A percentile compares a stretch with the other conserved stretches of the same genome.
Evolutionary conservation across 176 grass and related monocot species (phyloP).

Genomic region (Secale cereale): DNA sequence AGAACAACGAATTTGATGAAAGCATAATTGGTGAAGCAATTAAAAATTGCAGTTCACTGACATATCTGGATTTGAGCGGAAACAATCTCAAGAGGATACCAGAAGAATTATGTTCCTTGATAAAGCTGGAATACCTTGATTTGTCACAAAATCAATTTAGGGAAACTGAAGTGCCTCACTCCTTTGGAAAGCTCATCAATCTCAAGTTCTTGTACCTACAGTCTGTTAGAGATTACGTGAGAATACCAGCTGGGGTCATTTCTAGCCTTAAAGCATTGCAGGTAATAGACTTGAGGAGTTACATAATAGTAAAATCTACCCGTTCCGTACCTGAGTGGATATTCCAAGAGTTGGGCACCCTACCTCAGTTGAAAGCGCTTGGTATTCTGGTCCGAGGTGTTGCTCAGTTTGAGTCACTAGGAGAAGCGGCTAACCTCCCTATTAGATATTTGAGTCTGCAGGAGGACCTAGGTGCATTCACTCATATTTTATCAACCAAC

Average conservation of each 20-base stretch:
- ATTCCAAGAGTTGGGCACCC: neutral
- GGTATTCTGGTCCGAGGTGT: neutral
- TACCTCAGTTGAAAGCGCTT: neutral
- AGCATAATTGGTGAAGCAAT: neutral
- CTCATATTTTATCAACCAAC: neutral
- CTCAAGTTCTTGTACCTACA: constrained; percentile 28
- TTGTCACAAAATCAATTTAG: neutral
- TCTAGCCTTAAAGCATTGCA: neutral
- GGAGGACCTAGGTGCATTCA: neutral
- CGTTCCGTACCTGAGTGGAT: too few species aligned
- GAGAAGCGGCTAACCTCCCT: neutral
- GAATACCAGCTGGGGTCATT: neutral
- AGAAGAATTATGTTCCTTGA: neutral
- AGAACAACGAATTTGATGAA: neutral
- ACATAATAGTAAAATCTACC: neutral
- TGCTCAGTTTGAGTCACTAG: too few species aligned
- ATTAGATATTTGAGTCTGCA: neutral
- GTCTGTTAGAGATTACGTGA: neutral
- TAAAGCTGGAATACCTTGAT: constrained; percentile 6
- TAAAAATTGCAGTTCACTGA: neutral
- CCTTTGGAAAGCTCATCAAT: constrained; percentile 9
- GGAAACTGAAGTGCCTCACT: neutral
- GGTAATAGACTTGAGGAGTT: neutral
- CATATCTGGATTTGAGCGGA: neutral
- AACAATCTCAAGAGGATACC: neutral